These are phyloP conservation scores for Botryotinia convoluta DNA, from an alignment of 2,329 filamentous ascomycete species.

Conservation along the genomic window DNA sequence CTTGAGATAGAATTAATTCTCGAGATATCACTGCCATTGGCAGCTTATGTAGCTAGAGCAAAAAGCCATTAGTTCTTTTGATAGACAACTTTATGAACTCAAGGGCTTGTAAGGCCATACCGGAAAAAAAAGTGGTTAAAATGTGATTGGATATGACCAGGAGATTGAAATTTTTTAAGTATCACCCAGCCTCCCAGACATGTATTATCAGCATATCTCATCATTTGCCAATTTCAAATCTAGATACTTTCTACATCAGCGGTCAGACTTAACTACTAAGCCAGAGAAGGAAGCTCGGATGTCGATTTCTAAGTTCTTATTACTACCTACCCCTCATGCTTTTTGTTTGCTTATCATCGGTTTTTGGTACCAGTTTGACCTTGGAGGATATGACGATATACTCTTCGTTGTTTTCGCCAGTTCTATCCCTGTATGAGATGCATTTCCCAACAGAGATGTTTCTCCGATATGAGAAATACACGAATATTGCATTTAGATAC, in stretches of 20 bases:
- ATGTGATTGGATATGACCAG: slow-evolving; percentile 2
- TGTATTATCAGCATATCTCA: neutral
- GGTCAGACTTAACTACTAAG: slow-evolving; percentile 1
- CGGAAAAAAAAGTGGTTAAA: neutral
- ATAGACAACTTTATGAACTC: slow-evolving; percentile 17
- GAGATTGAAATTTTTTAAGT: neutral
- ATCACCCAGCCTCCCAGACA: neutral
- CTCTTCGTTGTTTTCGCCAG: neutral
- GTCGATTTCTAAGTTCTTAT: neutral
- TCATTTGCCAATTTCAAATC: neutral
- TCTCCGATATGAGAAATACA: neutral
- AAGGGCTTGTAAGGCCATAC: neutral
- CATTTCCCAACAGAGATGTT: neutral
- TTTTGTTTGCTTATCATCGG: slow-evolving; percentile 4
- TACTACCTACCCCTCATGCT: slow-evolving; percentile 1
- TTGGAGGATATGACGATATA: neutral
- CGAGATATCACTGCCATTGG: slow-evolving; percentile 31
- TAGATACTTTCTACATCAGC: neutral
- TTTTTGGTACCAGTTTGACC: neutral
- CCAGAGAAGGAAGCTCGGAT: slow-evolving; percentile 16
- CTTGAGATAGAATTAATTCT: slow-evolving; percentile 30
- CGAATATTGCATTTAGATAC: neutral
- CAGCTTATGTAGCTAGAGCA: slow-evolving; percentile 38
- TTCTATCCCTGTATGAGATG: neutral
- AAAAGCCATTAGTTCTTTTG: slow-evolving; percentile 34